A percentile compares a stretch with the other conserved stretches of the same genome.
Evolutionary conservation across 2,329 filamentous ascomycete species (phyloP).

Genomic region (Thermochaetoides dissita): DNA sequence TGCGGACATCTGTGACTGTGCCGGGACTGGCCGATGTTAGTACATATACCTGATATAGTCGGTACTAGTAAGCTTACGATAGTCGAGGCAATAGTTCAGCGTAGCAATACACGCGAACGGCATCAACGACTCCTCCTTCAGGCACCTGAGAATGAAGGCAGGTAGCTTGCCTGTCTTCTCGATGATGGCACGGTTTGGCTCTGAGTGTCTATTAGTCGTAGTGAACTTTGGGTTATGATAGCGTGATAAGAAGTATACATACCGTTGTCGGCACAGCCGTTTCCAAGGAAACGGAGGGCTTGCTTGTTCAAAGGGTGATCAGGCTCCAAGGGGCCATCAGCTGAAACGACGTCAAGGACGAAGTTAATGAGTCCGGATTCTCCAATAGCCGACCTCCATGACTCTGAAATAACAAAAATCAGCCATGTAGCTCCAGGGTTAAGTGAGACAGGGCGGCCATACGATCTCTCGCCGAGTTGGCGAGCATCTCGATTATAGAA

Average conservation of each 20-base stretch:
- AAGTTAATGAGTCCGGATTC: conserved; percentile 44
- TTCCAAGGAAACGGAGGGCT: conserved; percentile 43
- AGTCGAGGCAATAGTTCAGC: conserved; percentile 49
- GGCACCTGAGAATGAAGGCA: conserved; percentile 30
- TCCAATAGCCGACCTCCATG: conserved; percentile 43
- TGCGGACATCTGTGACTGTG: conserved; percentile 41
- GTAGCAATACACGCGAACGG: conserved; percentile 44
- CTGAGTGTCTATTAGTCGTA: conserved; percentile 15
- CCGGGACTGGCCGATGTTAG: conserved; percentile 34
- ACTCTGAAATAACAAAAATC: too few relatives aligned
- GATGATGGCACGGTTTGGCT: conserved; percentile 45
- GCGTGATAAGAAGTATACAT: too few relatives aligned
- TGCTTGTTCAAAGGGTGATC: conserved; percentile 36
- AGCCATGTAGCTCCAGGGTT: too few relatives aligned
- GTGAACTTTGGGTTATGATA: conserved; percentile 3
- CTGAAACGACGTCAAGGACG: conserved; percentile 34
- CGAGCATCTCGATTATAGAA: conserved; percentile 22
- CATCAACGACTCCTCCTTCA: conserved; percentile 34
- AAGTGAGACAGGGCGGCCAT: too few relatives aligned
- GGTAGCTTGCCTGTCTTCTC: conserved; percentile 33
- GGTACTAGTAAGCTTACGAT: too few relatives aligned
- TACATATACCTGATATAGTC: too few relatives aligned
- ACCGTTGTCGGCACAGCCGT: conserved; percentile 49
- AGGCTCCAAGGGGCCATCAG: conserved; percentile 24
- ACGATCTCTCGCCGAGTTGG: conserved; percentile 14